These are phyloP conservation scores for Sutorius eximius DNA, from an alignment of 1,284 basidiomycete genomes.

Conservation along the genomic window DNA sequence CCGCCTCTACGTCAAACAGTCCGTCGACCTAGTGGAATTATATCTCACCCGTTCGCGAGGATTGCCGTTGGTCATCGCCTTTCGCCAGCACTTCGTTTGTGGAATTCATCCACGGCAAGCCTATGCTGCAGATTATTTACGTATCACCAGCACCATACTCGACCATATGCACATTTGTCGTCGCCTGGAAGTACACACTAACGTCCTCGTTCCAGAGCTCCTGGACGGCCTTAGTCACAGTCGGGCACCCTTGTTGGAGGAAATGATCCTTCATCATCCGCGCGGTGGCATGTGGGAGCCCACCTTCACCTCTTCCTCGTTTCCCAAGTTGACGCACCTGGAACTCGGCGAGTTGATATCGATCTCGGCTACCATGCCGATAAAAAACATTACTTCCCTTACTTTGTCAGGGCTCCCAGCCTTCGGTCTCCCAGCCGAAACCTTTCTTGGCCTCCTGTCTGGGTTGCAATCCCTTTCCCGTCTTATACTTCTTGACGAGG, in stretches of 20 bases:
- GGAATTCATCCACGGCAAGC: constrained; percentile 19
- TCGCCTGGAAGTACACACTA: constrained; percentile 29
- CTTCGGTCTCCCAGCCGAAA: constrained; percentile 20
- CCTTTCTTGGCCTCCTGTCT: constrained; percentile 26
- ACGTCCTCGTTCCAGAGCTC: constrained; percentile 27
- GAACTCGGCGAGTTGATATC: constrained; percentile 24
- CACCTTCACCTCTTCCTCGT: constrained; percentile 24
- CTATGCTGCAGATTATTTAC: constrained; percentile 22
- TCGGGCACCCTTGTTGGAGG: constrained; percentile 27
- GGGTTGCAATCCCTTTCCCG: constrained; percentile 23
- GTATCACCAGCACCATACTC: constrained; percentile 28
- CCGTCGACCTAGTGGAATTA: constrained; percentile 27
- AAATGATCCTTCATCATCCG: constrained; percentile 28
- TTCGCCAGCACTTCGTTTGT: constrained; percentile 25
- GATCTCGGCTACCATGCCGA: constrained; percentile 19
- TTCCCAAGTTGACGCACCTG: constrained; percentile 23
- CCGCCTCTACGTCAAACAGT: constrained; percentile 28
- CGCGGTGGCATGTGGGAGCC: constrained; percentile 7
- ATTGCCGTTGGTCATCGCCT: constrained; percentile 24
- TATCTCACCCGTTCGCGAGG: constrained; percentile 31
- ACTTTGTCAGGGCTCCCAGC: constrained; percentile 27
- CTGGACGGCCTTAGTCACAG: constrained; percentile 23
- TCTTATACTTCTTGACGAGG: constrained; percentile 30
- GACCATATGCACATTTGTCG: constrained; percentile 27
- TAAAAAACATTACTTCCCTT: constrained; percentile 24